Evolutionary conservation across 2,329 filamentous ascomycete genomes (phyloP), one percentile per base, ranked within the genome.

Genomic region (Macrophomina pseudophaseolina): DNA sequence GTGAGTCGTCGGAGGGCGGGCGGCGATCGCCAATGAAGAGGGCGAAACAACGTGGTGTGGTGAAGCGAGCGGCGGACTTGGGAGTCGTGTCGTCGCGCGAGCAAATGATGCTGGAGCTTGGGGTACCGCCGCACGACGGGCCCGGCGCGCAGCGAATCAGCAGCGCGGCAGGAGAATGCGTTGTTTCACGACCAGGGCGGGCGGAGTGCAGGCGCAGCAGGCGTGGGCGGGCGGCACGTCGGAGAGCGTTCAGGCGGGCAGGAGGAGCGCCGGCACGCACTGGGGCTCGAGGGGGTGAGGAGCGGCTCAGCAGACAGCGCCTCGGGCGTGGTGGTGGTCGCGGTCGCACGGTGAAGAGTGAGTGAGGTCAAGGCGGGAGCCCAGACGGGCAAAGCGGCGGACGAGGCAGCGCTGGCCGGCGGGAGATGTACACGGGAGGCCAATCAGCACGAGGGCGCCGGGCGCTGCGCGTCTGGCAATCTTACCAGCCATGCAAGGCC

Each of bases 141-240:
- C 48, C 64, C 44, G 51, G 65, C 54, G 44, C 53, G 54, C 64
- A 60, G 54, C 64, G 64, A 66, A 66, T 66, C 64, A 66, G 64
- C 64, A 66, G 64, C 53, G 46, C 30, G 33, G 64, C 54, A 66
- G 54, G 64, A 66, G 64, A 44, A 52, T 66, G 64, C 51, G 64
- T 59, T 66, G 64, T 66, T 66, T 66, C 64, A 66, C 64, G 54
- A 66, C 64, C 54, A 65, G 63, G 63, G 52, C 63, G 42, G 63
- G 62, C 62, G 62, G 62, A 32, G 48, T 23, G 58, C 30, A 33
- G 49, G 62, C 49, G 62, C 38, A 44, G 48, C 49, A 53, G 28
- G 63, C 42, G 52, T 40, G 16, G 28, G 52, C 51, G 42, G 46
- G 52, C 63, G 51, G 48, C 18, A 49, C 11, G 48, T 58, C 53